These are phyloP conservation scores for Penicillium sp. DNA, from an alignment of 2,329 filamentous ascomycete species.

Conservation along the genomic window DNA sequence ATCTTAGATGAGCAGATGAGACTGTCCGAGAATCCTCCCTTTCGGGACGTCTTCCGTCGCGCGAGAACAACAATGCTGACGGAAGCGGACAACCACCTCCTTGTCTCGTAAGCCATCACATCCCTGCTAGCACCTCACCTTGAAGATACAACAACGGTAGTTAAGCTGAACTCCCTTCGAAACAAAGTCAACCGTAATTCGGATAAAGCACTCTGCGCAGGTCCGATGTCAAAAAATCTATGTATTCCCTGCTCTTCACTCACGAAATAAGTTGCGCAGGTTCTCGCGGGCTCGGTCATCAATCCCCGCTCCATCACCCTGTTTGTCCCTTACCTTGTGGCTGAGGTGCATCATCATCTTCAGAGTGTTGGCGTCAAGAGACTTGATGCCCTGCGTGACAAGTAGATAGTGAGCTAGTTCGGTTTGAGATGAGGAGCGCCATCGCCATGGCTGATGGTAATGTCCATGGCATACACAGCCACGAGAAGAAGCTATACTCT, in stretches of 20 bases:
- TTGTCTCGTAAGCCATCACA: not conserved
- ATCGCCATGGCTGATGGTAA: too few species aligned
- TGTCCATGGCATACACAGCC: too few species aligned
- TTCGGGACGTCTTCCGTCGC: not conserved
- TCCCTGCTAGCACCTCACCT: not conserved
- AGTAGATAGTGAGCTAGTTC: too few species aligned
- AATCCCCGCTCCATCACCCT: too few species aligned
- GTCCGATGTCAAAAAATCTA: not conserved
- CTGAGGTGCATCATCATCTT: too few species aligned
- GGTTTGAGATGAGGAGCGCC: too few species aligned
- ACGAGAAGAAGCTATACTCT: too few species aligned
- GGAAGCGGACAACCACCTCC: not conserved
- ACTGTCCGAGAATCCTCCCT: not conserved
- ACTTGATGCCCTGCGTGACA: too few species aligned
- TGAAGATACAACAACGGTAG: not conserved
- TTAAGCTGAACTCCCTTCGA: not conserved
- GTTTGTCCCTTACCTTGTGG: too few species aligned
- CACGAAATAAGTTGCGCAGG: too few species aligned
- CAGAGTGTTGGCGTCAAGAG: too few species aligned
- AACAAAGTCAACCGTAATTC: not conserved
- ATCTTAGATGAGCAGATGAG: constrained; percentile 6
- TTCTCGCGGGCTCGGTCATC: too few species aligned
- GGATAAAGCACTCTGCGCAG: not conserved
- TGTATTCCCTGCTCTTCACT: not conserved
- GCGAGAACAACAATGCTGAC: not conserved